A percentile compares a stretch with the other conserved stretches of the same genome.
Evolutionary conservation across 2,329 filamentous ascomycete genomes (phyloP).

Genomic region (Arthroderma uncinatum): DNA sequence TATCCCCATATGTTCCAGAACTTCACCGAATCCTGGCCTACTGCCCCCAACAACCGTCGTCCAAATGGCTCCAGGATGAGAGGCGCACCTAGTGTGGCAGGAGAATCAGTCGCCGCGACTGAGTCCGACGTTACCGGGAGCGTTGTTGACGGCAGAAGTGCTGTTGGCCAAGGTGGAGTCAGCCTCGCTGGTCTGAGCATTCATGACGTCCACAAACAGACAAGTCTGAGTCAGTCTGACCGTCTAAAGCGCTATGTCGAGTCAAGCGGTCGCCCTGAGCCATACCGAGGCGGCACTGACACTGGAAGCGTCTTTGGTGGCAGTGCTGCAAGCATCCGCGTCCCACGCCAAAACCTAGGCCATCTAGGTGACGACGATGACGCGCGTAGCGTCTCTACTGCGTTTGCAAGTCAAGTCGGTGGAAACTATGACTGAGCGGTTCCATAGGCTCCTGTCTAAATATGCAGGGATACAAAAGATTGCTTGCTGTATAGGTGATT

Average conservation of each 20-base stretch:
- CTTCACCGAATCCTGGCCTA: slow-evolving; percentile 85
- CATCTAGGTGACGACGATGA: slow-evolving; percentile 63
- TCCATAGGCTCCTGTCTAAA: background rate
- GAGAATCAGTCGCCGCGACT: slow-evolving; percentile 83
- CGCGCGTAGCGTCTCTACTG: slow-evolving; percentile 88
- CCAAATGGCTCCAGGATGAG: slow-evolving; percentile 54
- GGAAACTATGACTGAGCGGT: slow-evolving; percentile 48
- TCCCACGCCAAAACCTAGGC: slow-evolving; percentile 35
- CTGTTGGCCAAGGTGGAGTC: slow-evolving; percentile 63
- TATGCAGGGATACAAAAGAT: slow-evolving; percentile 4
- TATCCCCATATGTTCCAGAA: slow-evolving; percentile 94
- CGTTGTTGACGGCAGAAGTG: slow-evolving; percentile 61
- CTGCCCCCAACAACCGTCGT: slow-evolving; percentile 59
- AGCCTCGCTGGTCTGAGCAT: slow-evolving; percentile 76
- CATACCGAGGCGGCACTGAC: slow-evolving; percentile 42
- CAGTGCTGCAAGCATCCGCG: slow-evolving; percentile 44
- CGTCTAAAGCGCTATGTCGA: slow-evolving; percentile 92
- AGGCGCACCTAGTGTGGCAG: slow-evolving; percentile 65
- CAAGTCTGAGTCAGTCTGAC: slow-evolving; percentile 70
- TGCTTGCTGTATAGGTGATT: slow-evolving; percentile 2
- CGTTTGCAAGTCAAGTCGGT: slow-evolving; percentile 90
- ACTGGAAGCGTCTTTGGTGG: slow-evolving; percentile 55
- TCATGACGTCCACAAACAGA: slow-evolving; percentile 57
- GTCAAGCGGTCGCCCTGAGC: slow-evolving; percentile 57
- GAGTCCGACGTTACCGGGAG: slow-evolving; percentile 77